A percentile compares a stretch with the other conserved stretches of the same genome.
phyloP scores from a whole-genome alignment of 345 rosid genomes.

The Eucalyptus fibrosa region DNA sequence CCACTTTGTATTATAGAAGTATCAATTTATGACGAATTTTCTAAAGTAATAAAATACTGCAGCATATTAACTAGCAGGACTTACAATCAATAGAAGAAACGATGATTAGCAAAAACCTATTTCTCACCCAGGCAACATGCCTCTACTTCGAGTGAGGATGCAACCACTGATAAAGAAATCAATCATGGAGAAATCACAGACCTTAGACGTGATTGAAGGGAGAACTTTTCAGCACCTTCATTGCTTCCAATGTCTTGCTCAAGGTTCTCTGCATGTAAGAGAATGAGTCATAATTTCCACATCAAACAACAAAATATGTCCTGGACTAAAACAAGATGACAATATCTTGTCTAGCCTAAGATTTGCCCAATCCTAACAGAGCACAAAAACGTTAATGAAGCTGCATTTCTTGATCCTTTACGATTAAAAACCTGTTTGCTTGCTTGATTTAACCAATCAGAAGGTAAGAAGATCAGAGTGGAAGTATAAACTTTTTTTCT shows the following conservation, averaged over 20 bases:
- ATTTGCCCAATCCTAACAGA: not conserved
- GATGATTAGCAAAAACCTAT: not conserved
- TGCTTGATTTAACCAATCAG: not conserved
- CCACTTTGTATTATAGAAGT: not conserved
- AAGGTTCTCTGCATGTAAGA: slow-evolving; percentile 38
- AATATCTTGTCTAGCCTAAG: not conserved
- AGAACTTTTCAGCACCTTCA: slow-evolving; percentile 14
- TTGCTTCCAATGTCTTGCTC: slow-evolving; percentile 16
- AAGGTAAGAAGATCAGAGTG: not conserved
- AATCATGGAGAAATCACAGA: not conserved
- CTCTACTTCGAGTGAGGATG: not conserved
- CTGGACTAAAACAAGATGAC: not conserved
- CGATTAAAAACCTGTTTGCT: not conserved
- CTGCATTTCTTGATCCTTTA: not conserved
- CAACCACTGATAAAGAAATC: not conserved
- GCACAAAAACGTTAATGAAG: not conserved
- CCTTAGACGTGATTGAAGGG: not conserved
- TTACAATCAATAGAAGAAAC: not conserved
- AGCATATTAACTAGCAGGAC: not conserved
- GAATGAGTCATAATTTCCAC: not conserved
- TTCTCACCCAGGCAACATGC: not conserved
- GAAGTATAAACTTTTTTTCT: not conserved
- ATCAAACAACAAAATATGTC: not conserved
- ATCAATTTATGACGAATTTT: not conserved
- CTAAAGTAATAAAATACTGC: not conserved